A percentile compares a stretch with the other conserved stretches of the same genome.
These are phyloP conservation scores for Boletellus sp. DNA, from an alignment of 768 basidiomycete genomes.

Conservation along the genomic window DNA sequence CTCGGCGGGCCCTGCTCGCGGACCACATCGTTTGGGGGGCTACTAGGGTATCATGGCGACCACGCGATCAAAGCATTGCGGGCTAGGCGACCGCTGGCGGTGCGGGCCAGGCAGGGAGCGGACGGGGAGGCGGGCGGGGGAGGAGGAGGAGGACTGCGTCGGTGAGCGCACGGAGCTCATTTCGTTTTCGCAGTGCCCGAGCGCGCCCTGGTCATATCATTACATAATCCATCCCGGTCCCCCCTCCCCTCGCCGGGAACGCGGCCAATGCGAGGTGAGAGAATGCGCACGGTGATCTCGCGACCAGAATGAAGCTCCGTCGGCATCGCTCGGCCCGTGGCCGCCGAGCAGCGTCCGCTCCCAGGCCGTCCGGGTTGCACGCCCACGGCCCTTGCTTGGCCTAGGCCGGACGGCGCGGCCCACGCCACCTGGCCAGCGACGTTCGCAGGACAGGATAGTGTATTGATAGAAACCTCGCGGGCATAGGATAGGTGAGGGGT, in stretches of 20 bases:
- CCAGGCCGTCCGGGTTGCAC: conserved; percentile 4
- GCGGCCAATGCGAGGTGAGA: too few species aligned
- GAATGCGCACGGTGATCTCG: too few species aligned
- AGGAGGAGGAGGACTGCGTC: neutral
- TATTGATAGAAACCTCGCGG: conserved; percentile 14
- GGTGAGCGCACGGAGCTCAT: conserved; percentile 3
- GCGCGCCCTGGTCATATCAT: neutral
- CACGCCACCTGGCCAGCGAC: conserved; percentile 18
- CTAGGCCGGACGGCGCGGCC: neutral
- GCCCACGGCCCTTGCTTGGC: neutral
- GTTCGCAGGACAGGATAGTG: conserved; percentile 19
- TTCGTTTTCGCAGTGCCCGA: neutral
- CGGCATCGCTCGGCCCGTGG: neutral
- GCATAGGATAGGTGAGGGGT: conserved; percentile 16
- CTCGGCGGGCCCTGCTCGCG: conserved; percentile 1
- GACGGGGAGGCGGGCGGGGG: neutral
- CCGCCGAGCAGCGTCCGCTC: conserved; percentile 2
- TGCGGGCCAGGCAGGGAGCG: too few species aligned
- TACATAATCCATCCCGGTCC: conserved; percentile 10
- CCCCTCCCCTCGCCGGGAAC: too few species aligned
- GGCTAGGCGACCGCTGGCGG: neutral
- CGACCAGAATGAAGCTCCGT: too few species aligned
- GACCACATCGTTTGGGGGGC: neutral
- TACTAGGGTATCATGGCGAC: neutral
- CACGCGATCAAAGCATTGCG: conserved; percentile 6